Percentiles rank a stretch among this genome's conserved stretches.
These are phyloP conservation scores for Grifola frondosa DNA, from an alignment of 1,284 basidiomycete species.

Conservation along the genomic window DNA sequence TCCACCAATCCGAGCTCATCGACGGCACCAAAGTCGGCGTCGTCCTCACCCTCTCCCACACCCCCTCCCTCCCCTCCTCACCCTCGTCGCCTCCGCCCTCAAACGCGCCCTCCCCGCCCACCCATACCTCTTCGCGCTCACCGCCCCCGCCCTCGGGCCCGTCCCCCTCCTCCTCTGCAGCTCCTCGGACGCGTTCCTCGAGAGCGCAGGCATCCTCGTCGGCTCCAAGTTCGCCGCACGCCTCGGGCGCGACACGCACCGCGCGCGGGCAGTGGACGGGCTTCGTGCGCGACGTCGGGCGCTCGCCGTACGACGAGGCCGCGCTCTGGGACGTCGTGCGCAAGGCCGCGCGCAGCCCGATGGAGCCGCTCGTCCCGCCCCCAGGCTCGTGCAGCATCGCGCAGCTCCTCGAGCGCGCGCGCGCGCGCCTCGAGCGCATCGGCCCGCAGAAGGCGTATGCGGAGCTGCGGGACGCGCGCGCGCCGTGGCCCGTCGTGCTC, in stretches of 20 bases:
- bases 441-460: constrained; percentile 58
- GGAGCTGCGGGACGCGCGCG: constrained; percentile 52
- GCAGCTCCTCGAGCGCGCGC: constrained; percentile 53
- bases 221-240: constrained; percentile 66
- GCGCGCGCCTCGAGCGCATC: constrained; percentile 62
- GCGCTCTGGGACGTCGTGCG: constrained; percentile 65
- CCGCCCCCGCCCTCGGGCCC: constrained; percentile 26
- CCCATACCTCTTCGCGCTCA: constrained; percentile 49
- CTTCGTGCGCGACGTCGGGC: constrained; percentile 50
- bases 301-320: constrained; percentile 53
- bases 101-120: constrained; percentile 51
- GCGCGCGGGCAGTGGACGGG: constrained; percentile 47
- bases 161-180: constrained; percentile 47
- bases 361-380: constrained; percentile 60
- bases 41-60: constrained; percentile 53
- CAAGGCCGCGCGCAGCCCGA: constrained; percentile 56
- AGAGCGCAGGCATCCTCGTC: constrained; percentile 62
- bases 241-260: constrained; percentile 62
- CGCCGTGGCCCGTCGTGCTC: constrained; percentile 60
- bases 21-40: constrained; percentile 59
- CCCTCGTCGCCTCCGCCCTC: too few relatives aligned
- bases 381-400: constrained; percentile 58
- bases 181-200: constrained; percentile 51
- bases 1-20: constrained; percentile 46
- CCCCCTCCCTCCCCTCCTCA: too few relatives aligned